Conservation (phyloP, 2,329 filamentous ascomycete species). For the Penicillium sp. region DNA sequence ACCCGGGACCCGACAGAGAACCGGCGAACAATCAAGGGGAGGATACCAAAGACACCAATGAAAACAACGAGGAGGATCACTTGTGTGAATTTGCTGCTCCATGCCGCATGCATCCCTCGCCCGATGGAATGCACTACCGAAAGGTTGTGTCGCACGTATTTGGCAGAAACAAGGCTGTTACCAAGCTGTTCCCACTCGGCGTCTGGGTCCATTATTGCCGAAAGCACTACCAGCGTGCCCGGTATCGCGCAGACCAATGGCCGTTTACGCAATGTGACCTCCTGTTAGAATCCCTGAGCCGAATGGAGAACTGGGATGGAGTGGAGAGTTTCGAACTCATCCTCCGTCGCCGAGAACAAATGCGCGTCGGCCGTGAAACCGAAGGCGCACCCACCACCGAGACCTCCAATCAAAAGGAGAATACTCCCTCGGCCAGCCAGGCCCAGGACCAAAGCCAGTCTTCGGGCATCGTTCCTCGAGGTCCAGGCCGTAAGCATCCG, state of each 20-base stretch:
- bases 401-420: conserved; percentile 57
- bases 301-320: conserved; percentile 63
- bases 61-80: neutral
- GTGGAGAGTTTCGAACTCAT: conserved; percentile 60
- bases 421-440: neutral
- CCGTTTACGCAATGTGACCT: conserved; percentile 63
- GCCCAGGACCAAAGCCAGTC: neutral
- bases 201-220: conserved; percentile 77
- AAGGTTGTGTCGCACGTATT: conserved; percentile 82
- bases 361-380: conserved; percentile 44
- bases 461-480: neutral
- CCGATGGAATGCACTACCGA: conserved; percentile 53
- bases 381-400: neutral
- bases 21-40: neutral
- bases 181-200: conserved; percentile 64
- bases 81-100: conserved; percentile 17
- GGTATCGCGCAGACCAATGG: conserved; percentile 65
- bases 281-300: conserved; percentile 61
- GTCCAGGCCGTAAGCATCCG: conserved; percentile 24
- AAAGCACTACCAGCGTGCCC: conserved; percentile 76
- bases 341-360: conserved; percentile 22
- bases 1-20: no score
- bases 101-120: conserved; percentile 20
- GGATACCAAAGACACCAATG: neutral
- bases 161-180: conserved; percentile 77